Conservation (phyloP, 2,329 filamentous ascomycete species). For the Neonectria magnoliae region DNA sequence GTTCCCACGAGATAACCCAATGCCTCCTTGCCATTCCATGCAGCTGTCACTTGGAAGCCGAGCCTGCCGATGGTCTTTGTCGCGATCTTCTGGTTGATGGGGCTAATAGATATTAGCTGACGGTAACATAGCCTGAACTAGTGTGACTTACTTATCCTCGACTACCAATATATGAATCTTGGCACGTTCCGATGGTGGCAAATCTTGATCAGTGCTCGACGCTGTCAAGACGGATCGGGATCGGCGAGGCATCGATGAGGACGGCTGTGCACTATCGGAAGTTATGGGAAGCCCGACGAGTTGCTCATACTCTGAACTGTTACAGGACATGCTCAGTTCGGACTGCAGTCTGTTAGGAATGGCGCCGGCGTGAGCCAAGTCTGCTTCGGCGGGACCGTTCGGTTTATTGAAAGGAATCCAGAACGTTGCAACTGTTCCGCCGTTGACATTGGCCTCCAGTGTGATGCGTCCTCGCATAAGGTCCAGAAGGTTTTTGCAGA, state of each 20-base stretch:
- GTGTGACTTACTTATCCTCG: constrained; percentile 76
- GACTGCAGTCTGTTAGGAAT: constrained; percentile 75
- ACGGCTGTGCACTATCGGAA: constrained; percentile 39
- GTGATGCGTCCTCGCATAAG: constrained; percentile 82
- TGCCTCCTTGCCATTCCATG: constrained; percentile 83
- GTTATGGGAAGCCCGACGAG: constrained; percentile 52
- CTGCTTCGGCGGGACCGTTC: constrained; percentile 57
- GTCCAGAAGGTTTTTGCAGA: constrained; percentile 82
- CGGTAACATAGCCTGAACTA: background rate
- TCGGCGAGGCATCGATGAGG: constrained; percentile 41
- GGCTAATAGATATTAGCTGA: constrained; percentile 48
- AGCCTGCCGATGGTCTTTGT: constrained; percentile 79
- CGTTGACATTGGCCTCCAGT: constrained; percentile 72
- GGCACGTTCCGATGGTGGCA: constrained; percentile 67
- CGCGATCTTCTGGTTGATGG: constrained; percentile 80
- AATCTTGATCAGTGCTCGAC: constrained; percentile 54
- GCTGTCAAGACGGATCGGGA: constrained; percentile 47
- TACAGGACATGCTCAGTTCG: constrained; percentile 71
- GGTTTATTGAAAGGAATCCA: constrained; percentile 81
- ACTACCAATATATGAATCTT: constrained; percentile 78
- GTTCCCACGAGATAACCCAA: constrained; percentile 75
- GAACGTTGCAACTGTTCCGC: constrained; percentile 79
- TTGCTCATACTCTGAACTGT: constrained; percentile 71
- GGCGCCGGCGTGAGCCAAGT: constrained; percentile 69
- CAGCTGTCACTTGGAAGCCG: constrained; percentile 75